Percentiles rank a stretch among this genome's conserved stretches.
phyloP scores from a whole-genome alignment of 2,329 filamentous ascomycete genomes.

The Chaetomium globosum region DNA sequence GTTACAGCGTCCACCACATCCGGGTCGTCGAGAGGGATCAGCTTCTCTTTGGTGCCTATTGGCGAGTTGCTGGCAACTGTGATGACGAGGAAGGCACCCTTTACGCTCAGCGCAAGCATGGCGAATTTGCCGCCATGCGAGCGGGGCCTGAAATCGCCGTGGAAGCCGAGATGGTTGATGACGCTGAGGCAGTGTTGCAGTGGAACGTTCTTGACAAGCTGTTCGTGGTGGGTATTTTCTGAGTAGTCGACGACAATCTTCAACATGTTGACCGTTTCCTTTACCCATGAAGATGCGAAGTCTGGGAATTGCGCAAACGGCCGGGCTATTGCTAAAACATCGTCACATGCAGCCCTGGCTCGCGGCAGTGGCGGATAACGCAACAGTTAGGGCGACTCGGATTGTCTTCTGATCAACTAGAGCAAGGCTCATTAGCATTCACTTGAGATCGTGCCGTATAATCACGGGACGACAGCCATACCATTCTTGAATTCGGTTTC shows the following conservation, averaged over 20 bases:
- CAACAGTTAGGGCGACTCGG: slow-evolving; percentile 62
- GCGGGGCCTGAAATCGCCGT: slow-evolving; percentile 62
- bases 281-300: slow-evolving; percentile 64
- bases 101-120: slow-evolving; percentile 72
- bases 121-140: slow-evolving; percentile 73
- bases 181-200: slow-evolving; percentile 78
- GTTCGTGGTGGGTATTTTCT: slow-evolving; percentile 70
- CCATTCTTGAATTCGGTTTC: slow-evolving; percentile 53
- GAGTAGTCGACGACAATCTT: slow-evolving; percentile 81
- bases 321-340: slow-evolving; percentile 70
- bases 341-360: slow-evolving; percentile 63
- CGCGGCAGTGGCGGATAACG: slow-evolving; percentile 51
- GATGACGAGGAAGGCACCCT: slow-evolving; percentile 69
- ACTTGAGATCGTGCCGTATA: too few relatives aligned
- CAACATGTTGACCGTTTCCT: slow-evolving; percentile 68
- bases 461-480: slow-evolving; percentile 41
- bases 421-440: slow-evolving; percentile 5
- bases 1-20: slow-evolving; percentile 73
- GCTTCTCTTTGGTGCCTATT: slow-evolving; percentile 56
- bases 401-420: slow-evolving; percentile 59
- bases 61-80: slow-evolving; percentile 64
- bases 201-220: slow-evolving; percentile 70
- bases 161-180: slow-evolving; percentile 76
- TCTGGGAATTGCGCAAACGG: slow-evolving; percentile 52
- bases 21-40: slow-evolving; percentile 65